These are phyloP conservation scores for Fusarium agapanthi DNA, from an alignment of 2,329 filamentous ascomycete species.

Conservation along the genomic window DNA sequence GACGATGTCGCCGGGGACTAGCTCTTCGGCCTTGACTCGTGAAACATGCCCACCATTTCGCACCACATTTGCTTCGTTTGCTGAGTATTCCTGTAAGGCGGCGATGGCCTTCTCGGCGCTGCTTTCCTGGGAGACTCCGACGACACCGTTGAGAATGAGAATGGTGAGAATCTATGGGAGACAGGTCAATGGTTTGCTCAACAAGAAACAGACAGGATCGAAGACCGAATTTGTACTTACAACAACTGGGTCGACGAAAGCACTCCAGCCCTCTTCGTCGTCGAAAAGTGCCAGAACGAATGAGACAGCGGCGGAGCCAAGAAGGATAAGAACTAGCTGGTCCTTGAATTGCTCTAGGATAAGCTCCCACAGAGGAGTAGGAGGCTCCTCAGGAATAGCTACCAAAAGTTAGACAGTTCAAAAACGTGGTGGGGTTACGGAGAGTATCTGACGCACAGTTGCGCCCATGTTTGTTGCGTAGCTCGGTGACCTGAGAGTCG, in stretches of 20 bases:
- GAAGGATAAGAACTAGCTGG: constrained; percentile 93
- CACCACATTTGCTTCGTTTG: constrained; percentile 94
- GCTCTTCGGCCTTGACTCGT: constrained; percentile 92
- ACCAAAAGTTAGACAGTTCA: constrained; percentile 20
- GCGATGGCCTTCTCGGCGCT: constrained; percentile 99
- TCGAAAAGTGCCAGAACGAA: constrained; percentile 95
- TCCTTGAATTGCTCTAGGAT: constrained; percentile 99
- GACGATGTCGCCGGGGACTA: constrained; percentile 94
- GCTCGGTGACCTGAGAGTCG: constrained; percentile 64
- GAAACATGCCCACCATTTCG: constrained; percentile 80
- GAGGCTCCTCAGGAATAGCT: constrained; percentile 84
- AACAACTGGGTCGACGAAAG: constrained; percentile 95
- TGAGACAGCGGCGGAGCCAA: constrained; percentile 91
- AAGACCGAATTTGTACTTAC: constrained; percentile 63
- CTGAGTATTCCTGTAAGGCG: constrained; percentile 97
- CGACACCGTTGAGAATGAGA: constrained; percentile 93
- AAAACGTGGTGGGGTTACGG: constrained; percentile 13
- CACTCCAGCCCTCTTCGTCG: constrained; percentile 92
- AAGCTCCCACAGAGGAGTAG: constrained; percentile 94
- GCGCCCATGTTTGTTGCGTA: constrained; percentile 68
- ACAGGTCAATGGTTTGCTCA: constrained; percentile 7
- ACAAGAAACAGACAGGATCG: not conserved
- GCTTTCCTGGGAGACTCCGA: constrained; percentile 98
- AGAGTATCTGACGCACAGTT: constrained; percentile 63
- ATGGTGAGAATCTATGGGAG: constrained; percentile 86